phyloP scores from a whole-genome alignment of 768 basidiomycete genomes.

The Tephrocybe sp. region DNA sequence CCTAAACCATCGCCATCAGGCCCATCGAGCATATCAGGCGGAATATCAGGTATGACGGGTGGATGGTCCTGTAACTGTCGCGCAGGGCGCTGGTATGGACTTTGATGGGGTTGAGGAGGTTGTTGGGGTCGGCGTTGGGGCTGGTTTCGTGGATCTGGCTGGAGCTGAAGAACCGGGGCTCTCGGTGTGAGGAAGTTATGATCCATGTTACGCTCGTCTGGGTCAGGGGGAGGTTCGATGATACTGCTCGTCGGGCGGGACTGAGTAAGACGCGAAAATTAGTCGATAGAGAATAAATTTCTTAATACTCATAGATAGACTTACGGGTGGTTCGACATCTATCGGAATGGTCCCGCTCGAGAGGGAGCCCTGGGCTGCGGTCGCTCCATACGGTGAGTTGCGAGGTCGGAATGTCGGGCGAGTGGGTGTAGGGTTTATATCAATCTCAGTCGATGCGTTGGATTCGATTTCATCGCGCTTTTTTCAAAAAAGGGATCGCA shows the following conservation, averaged over 20 bases:
- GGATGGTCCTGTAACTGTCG: not conserved
- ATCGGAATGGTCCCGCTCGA: conserved; percentile 12
- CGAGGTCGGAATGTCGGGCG: conserved; percentile 3
- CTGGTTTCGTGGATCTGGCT: not conserved
- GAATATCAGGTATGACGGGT: conserved; percentile 16
- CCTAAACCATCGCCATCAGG: conserved; percentile 1
- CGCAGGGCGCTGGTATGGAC: not conserved
- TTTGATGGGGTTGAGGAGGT: not conserved
- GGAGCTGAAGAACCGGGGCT: not conserved
- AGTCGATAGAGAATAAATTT: not conserved
- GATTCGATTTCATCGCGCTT: not conserved
- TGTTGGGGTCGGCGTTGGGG: not conserved
- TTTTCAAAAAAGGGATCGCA: not conserved
- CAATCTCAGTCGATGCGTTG: conserved; percentile 5
- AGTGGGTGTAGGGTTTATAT: not conserved
- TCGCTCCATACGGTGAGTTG: conserved; percentile 1
- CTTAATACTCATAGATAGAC: not conserved
- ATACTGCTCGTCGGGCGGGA: conserved; percentile 2
- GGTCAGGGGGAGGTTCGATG: not conserved
- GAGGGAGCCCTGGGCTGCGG: not conserved
- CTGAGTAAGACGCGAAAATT: not conserved
- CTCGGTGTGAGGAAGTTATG: conserved; percentile 2
- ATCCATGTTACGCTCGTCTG: not conserved
- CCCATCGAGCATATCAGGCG: not conserved
- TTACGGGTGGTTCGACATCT: conserved; percentile 15